Conservation (phyloP, 805 yeast species). For the Candida boidinii region DNA sequence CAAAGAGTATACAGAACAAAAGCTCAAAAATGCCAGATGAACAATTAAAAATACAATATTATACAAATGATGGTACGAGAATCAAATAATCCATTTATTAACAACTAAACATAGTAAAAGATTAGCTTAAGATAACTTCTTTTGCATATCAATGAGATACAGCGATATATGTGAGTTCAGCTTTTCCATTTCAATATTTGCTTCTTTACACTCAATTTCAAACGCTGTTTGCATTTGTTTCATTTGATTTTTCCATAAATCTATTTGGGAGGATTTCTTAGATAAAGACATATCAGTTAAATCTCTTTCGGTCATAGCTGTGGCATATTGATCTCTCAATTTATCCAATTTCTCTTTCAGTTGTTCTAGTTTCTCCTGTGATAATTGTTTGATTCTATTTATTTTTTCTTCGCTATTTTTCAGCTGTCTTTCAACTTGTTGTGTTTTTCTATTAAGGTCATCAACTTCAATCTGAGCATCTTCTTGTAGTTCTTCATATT, state of each 20-base stretch:
- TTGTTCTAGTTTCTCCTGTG: constrained; percentile 34
- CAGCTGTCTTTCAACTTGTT: constrained; percentile 43
- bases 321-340: constrained; percentile 37
- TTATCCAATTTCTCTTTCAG: constrained; percentile 33
- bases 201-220: constrained; percentile 43
- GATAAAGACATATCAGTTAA: constrained; percentile 40
- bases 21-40: too few species aligned
- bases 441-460: constrained; percentile 33
- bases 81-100: too few species aligned
- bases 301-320: constrained; percentile 39
- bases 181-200: constrained; percentile 44
- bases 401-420: constrained; percentile 39
- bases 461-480: constrained; percentile 27
- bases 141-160: constrained; percentile 45
- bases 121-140: constrained; percentile 10
- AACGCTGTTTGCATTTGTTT: constrained; percentile 31
- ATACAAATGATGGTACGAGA: too few species aligned
- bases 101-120: too few species aligned
- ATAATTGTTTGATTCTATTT: constrained; percentile 32
- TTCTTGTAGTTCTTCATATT: constrained; percentile 33
- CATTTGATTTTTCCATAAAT: constrained; percentile 25
- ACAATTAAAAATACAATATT: too few species aligned
- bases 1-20: too few species aligned
- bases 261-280: constrained; percentile 38
- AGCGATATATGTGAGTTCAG: constrained; percentile 46